Evolutionary conservation across 306 rosid species (phyloP).

Genomic region (Abrus precatorius): DNA sequence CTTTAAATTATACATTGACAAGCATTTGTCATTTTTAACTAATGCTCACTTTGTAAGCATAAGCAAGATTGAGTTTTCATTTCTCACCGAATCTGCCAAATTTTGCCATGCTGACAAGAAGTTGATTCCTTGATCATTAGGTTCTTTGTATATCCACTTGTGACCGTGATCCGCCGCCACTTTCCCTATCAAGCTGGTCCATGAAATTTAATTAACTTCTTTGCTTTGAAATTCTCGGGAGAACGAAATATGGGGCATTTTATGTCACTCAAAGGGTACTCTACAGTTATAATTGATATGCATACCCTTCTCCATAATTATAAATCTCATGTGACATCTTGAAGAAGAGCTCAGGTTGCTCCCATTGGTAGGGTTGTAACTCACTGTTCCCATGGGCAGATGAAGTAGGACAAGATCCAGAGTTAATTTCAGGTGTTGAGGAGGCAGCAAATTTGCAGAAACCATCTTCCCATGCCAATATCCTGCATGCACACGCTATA

Average conservation of each 20-base stretch:
- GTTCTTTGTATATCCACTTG: slow-evolving; percentile 90
- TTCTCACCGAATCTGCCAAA: slow-evolving; percentile 78
- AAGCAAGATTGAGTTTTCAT: neutral
- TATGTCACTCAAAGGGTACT: no score
- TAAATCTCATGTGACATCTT: slow-evolving; percentile 99
- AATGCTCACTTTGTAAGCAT: slow-evolving; percentile 3
- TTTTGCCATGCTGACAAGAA: slow-evolving; percentile 92
- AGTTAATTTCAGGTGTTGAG: slow-evolving; percentile 67
- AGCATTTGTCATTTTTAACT: neutral
- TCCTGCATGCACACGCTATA: slow-evolving; percentile 61
- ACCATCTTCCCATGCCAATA: slow-evolving; percentile 98
- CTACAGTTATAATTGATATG: neutral
- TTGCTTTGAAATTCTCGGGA: neutral
- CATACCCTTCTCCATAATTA: slow-evolving; percentile 94
- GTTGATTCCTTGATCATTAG: slow-evolving; percentile 86
- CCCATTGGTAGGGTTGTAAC: slow-evolving; percentile 72
- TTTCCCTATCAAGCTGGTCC: slow-evolving; percentile 87
- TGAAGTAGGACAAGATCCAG: slow-evolving; percentile 64
- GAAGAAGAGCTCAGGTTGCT: slow-evolving; percentile 95
- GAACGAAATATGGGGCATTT: neutral
- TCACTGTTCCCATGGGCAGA: slow-evolving; percentile 70
- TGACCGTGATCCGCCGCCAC: slow-evolving; percentile 94
- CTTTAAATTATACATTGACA: neutral
- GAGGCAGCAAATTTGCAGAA: slow-evolving; percentile 91
- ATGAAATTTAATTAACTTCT: slow-evolving; percentile 28